These are phyloP conservation scores for Mycena maculata DNA, from an alignment of 768 basidiomycete genomes.

Conservation along the genomic window DNA sequence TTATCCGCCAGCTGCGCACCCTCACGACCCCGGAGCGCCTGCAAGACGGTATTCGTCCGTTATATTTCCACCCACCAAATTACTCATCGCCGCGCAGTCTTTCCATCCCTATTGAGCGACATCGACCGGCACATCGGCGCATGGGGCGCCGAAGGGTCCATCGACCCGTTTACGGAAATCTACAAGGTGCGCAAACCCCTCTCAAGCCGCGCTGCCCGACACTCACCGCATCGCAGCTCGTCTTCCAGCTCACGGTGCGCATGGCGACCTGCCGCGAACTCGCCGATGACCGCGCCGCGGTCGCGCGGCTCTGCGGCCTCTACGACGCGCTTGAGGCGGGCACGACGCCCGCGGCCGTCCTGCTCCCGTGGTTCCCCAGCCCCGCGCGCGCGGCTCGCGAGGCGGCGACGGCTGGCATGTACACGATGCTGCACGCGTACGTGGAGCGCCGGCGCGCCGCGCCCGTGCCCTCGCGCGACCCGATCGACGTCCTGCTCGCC, in stretches of 20 bases:
- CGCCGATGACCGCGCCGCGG: constrained; percentile 61
- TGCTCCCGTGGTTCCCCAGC: background rate
- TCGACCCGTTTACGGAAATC: background rate
- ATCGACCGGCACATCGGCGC: background rate
- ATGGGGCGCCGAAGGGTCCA: background rate
- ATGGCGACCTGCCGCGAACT: constrained; percentile 76
- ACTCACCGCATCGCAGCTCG: too few species aligned
- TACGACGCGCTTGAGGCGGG: background rate
- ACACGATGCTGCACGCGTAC: constrained; percentile 24
- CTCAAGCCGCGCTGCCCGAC: too few species aligned
- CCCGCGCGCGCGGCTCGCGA: too few species aligned
- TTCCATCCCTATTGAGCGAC: background rate
- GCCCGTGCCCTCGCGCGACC: constrained; percentile 27
- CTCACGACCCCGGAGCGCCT: background rate
- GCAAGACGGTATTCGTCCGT: background rate
- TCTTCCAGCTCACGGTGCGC: constrained; percentile 81
- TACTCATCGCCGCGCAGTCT: background rate
- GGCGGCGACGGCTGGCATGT: too few species aligned
- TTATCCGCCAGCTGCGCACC: background rate
- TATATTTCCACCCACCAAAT: background rate
- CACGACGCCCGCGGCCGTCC: background rate
- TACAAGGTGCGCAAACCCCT: too few species aligned
- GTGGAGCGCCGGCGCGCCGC: constrained; percentile 33
- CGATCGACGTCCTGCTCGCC: constrained; percentile 40
- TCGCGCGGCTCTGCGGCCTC: constrained; percentile 57